Conservation (phyloP, 2,329 filamentous ascomycete species). For the Colletotrichum abscissum region DNA sequence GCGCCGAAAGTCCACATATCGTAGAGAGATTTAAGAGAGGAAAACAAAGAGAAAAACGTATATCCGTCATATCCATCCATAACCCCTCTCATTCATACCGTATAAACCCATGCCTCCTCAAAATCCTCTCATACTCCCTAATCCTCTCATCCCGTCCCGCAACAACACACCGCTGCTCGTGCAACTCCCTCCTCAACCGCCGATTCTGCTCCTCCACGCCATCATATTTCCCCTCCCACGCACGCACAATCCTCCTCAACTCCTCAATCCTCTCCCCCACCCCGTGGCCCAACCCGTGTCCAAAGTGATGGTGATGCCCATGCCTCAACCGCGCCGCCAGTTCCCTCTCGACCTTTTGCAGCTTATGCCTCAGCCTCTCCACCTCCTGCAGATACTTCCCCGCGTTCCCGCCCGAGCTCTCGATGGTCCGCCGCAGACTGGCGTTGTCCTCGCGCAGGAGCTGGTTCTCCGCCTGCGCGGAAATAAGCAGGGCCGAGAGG, state of each 20-base stretch:
- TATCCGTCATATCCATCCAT: not conserved
- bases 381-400: slow-evolving; percentile 45
- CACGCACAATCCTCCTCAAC: slow-evolving; percentile 45
- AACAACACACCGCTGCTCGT: slow-evolving; percentile 25
- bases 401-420: slow-evolving; percentile 45
- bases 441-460: slow-evolving; percentile 52
- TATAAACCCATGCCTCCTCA: slow-evolving; percentile 38
- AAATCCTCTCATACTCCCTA: slow-evolving; percentile 37
- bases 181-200: slow-evolving; percentile 32
- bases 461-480: slow-evolving; percentile 51
- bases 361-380: slow-evolving; percentile 47
- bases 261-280: slow-evolving; percentile 44
- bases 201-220: slow-evolving; percentile 36
- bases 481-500: slow-evolving; percentile 47
- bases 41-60: not conserved
- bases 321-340: slow-evolving; percentile 47
- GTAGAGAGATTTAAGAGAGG: too few species aligned
- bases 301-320: slow-evolving; percentile 42
- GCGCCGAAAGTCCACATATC: not conserved
- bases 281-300: slow-evolving; percentile 38
- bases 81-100: slow-evolving; percentile 12
- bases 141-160: slow-evolving; percentile 35
- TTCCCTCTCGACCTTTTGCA: slow-evolving; percentile 50
- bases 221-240: slow-evolving; percentile 45
- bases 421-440: slow-evolving; percentile 50